These are phyloP conservation scores for Vitis amurensis DNA, from an alignment of 164 flowering plant genomes.

Conservation along the genomic window DNA sequence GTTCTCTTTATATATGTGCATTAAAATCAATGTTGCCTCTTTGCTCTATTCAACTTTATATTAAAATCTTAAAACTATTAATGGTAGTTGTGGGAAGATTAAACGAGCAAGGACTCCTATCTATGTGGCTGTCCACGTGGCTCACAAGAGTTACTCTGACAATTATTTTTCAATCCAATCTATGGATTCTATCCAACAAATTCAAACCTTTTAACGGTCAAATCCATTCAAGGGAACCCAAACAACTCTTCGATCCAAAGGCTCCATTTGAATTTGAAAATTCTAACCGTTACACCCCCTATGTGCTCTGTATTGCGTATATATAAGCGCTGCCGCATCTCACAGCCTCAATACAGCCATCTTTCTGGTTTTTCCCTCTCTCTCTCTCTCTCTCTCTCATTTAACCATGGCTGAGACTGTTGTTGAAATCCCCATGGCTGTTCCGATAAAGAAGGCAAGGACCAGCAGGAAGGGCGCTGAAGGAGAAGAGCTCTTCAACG, in stretches of 20 bases:
- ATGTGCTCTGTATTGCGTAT: no score
- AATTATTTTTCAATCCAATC: no score
- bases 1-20: no score
- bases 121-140: no score
- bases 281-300: constrained; percentile 36
- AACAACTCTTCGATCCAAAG: background rate
- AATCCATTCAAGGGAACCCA: constrained; percentile 1
- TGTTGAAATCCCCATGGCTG: constrained; percentile 21
- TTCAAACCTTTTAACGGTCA: constrained; percentile 9
- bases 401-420: constrained; percentile 36
- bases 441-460: constrained; percentile 37
- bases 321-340: background rate
- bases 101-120: no score
- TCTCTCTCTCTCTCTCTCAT: constrained; percentile 8
- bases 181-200: no score
- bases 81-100: no score
- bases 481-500: constrained; percentile 47
- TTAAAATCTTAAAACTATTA: no score
- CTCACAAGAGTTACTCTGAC: no score
- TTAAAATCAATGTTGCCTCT: no score
- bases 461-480: constrained; percentile 54
- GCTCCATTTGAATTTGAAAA: constrained; percentile 42
- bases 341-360: constrained; percentile 1
- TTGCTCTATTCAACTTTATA: no score
- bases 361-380: constrained; percentile 4